Evolutionary conservation across 441 rosid genomes (phyloP).

Genomic region (Viola pubescens): DNA sequence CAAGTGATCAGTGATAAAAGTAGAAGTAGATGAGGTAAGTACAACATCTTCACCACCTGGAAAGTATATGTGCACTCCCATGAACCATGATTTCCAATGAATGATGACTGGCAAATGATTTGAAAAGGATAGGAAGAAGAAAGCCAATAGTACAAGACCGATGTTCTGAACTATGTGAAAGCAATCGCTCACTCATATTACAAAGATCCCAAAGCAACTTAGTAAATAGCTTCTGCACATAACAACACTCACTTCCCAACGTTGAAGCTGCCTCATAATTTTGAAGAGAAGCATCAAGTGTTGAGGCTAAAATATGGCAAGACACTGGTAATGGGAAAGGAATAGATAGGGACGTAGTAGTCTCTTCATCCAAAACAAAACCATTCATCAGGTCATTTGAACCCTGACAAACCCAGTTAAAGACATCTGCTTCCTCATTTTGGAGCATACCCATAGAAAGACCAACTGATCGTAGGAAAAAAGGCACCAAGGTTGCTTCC

Average conservation of each 20-base stretch:
- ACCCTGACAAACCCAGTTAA: conserved; percentile 30
- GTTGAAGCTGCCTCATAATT: conserved; percentile 27
- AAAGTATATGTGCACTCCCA: conserved; percentile 33
- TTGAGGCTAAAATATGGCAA: conserved; percentile 56
- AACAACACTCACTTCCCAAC: conserved; percentile 25
- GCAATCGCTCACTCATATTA: conserved; percentile 50
- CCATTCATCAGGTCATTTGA: conserved; percentile 21
- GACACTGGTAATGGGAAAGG: conserved; percentile 53
- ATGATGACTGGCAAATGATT: conserved; percentile 39
- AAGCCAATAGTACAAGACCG: conserved; percentile 70
- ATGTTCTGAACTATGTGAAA: conserved; percentile 59
- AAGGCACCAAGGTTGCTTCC: conserved; percentile 66
- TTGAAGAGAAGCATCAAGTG: conserved; percentile 51
- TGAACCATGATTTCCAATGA: conserved; percentile 35
- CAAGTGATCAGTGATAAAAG: neutral
- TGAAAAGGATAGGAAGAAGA: conserved; percentile 66
- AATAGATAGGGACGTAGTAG: conserved; percentile 24
- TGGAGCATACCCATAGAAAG: conserved; percentile 43
- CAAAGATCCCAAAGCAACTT: conserved; percentile 71
- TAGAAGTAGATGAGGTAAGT: neutral
- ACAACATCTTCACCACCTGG: conserved; percentile 42
- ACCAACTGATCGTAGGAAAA: conserved; percentile 55
- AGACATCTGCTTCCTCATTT: conserved; percentile 41
- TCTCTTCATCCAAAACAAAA: conserved; percentile 25
- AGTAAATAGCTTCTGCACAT: conserved; percentile 34